phyloP scores from a whole-genome alignment of 2,329 filamentous ascomycete species.

The Beauveria pseudobassiana region DNA sequence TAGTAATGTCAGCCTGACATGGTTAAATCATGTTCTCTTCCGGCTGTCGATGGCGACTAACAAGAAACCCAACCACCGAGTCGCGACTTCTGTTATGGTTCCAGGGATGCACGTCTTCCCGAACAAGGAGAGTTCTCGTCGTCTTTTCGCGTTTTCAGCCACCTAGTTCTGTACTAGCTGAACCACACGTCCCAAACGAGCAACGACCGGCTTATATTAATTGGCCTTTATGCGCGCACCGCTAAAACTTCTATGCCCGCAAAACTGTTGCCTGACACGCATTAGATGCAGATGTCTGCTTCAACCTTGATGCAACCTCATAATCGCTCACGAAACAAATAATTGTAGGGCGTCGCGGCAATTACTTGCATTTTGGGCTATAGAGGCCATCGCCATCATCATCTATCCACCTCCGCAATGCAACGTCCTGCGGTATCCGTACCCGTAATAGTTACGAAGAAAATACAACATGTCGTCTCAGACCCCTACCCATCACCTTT shows the following conservation, averaged over 20 bases:
- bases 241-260: too few relatives aligned
- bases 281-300: too few relatives aligned
- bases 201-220: background rate
- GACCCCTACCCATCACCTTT: background rate
- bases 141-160: background rate
- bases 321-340: too few relatives aligned
- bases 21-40: background rate
- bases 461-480: background rate
- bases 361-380: too few relatives aligned
- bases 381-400: too few relatives aligned
- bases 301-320: background rate
- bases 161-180: background rate
- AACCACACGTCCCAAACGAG: background rate
- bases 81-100: background rate
- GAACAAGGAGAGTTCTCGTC: too few relatives aligned
- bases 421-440: too few relatives aligned
- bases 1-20: background rate
- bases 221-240: background rate
- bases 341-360: too few relatives aligned
- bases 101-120: too few relatives aligned
- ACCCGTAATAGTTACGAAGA: too few relatives aligned
- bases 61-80: background rate
- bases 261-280: too few relatives aligned
- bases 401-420: too few relatives aligned
- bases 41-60: background rate